Evolutionary conservation across 805 yeast genomes (phyloP).

Genomic region (Teunomyces tritomae): DNA sequence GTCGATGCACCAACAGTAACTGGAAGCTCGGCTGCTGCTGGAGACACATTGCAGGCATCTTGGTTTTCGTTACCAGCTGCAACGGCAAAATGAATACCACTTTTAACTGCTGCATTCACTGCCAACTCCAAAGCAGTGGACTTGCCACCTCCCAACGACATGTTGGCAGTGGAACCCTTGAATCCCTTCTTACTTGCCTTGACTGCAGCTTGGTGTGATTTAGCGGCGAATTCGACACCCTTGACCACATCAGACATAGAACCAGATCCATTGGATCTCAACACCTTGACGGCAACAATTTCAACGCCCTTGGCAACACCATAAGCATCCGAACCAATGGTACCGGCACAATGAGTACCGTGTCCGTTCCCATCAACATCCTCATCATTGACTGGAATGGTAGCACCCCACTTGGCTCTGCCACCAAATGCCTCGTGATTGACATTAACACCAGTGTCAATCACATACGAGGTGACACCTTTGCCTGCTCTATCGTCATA

Average conservation of each 20-base stretch:
- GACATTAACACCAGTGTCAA: conserved; percentile 84
- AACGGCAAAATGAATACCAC: conserved; percentile 58
- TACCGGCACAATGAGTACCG: conserved; percentile 98
- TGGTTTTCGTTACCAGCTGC: conserved; percentile 64
- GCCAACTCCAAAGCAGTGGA: conserved; percentile 56
- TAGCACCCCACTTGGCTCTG: conserved; percentile 84
- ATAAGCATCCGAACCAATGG: conserved; percentile 73
- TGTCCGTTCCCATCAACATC: conserved; percentile 87
- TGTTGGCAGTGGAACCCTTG: conserved; percentile 61
- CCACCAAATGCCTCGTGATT: conserved; percentile 77
- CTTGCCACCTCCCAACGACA: conserved; percentile 61
- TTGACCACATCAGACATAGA: conserved; percentile 79
- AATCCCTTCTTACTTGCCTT: conserved; percentile 38
- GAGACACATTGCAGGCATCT: conserved; percentile 60
- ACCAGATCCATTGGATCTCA: conserved; percentile 81
- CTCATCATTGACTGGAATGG: conserved; percentile 68
- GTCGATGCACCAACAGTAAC: conserved; percentile 53
- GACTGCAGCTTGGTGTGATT: conserved; percentile 56
- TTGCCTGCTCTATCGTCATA: conserved; percentile 74
- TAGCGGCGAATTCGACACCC: conserved; percentile 84
- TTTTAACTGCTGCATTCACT: conserved; percentile 55
- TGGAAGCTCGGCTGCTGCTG: conserved; percentile 56
- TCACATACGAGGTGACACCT: conserved; percentile 82
- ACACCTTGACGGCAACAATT: conserved; percentile 79
- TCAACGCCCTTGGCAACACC: conserved; percentile 85